Base-by-base conservation (phyloP, 1,284 basidiomycete genomes). In the Waitea zeae region DNA sequence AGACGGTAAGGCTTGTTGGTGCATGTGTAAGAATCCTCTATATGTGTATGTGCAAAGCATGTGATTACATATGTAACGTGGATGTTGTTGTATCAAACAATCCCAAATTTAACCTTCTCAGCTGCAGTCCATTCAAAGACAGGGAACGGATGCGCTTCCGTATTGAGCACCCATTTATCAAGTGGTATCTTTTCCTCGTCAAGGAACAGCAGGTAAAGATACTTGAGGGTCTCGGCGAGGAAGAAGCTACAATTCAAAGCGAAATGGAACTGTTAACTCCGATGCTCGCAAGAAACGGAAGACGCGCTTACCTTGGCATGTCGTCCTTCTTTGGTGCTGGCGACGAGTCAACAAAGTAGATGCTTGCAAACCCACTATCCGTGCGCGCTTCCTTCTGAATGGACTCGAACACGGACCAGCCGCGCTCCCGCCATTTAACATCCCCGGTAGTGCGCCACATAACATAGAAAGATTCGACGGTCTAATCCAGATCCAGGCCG, bases 131-230 rank as follows among this genome's bases (percentile, higher is more conserved):
- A 82, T 35, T 64, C 49, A 45, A 83, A 81, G n/a, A 80, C 58
- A 3, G 80, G 81, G 5, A 86, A 54, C 1, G 79, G 72, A 46
- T 87, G 82, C 3, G 80, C 81, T 52, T 87, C 87, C 3, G 86
- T 90, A 49, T 87, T 89, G 50, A 89, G 78, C 20, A 87, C 79
- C 70, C 78, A 87, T 41, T 67, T 53, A 41, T 79, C 70, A 30
- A 86, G 52, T 7, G 78, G 71, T 34, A 83, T 42, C 2, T 63
- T 50, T 33, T 73, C 70, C 24, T 67, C 61, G 31, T 72, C 64
- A 27, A 50, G 51, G 49, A 75, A 78, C 40, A 74, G 52, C 13
- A 79, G 58, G 45, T 74, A 77, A 17, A 77, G 58, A 45, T 78
- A 79, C 49, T 79, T 78, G 37, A 79, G 51, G 36, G 75, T 76